phyloP scores from a whole-genome alignment of 2,329 filamentous ascomycete species.

The Fusarium lateritium region DNA sequence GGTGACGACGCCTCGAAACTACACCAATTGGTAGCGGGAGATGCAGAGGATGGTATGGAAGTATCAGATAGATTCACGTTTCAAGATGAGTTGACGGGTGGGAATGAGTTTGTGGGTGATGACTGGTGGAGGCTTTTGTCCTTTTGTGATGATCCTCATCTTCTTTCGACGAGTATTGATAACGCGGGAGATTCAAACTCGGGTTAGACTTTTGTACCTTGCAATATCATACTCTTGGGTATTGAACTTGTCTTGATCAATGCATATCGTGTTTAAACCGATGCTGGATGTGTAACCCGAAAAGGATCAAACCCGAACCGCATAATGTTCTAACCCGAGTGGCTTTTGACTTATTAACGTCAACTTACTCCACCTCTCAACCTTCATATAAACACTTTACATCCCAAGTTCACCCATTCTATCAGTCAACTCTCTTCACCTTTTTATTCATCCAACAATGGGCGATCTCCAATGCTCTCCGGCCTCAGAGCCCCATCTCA shows the following conservation, averaged over 20 bases:
- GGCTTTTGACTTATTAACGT: constrained; percentile 1
- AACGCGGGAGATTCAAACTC: not conserved
- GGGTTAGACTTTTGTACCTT: not conserved
- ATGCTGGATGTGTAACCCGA: constrained; percentile 13
- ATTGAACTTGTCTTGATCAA: not conserved
- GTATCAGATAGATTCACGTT: not conserved
- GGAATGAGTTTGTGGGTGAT: constrained; percentile 34
- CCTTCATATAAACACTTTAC: not conserved
- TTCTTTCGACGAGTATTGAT: constrained; percentile 42
- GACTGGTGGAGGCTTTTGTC: constrained; percentile 47
- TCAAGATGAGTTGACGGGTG: constrained; percentile 6
- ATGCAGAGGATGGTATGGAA: not conserved
- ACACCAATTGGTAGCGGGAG: constrained; percentile 7
- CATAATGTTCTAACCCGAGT: constrained; percentile 9
- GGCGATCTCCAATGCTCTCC: not conserved
- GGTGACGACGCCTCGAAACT: not conserved
- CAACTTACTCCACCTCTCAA: constrained; percentile 7
- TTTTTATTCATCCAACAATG: not conserved
- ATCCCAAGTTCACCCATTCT: not conserved
- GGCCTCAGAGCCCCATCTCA: constrained; percentile 41
- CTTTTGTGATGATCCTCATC: constrained; percentile 48
- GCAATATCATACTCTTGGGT: not conserved
- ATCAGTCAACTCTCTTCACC: fast-evolving
- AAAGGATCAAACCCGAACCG: constrained; percentile 18
- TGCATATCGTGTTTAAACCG: not conserved